A percentile compares a stretch with the other conserved stretches of the same genome.
Evolutionary conservation across 2,329 filamentous ascomycete genomes (phyloP).

Genomic region (Trichoderma pleuroti): DNA sequence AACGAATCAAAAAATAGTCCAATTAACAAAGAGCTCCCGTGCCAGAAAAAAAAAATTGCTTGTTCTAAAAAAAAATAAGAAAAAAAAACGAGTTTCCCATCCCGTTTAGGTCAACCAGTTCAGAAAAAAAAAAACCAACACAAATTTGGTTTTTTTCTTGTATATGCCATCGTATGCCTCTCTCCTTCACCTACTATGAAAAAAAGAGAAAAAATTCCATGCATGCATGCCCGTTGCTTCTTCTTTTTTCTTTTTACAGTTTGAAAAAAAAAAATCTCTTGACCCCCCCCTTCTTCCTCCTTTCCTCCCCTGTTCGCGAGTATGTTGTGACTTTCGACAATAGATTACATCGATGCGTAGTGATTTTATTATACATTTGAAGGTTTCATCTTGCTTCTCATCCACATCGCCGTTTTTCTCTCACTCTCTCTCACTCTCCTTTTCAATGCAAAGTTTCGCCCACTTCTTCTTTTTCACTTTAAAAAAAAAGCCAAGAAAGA

Average conservation of each 20-base stretch:
- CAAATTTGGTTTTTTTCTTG: background rate
- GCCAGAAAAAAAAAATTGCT: background rate
- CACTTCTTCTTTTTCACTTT: background rate
- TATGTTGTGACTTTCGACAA: constrained; percentile 18
- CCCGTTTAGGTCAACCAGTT: constrained; percentile 8
- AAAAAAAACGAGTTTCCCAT: constrained; percentile 12
- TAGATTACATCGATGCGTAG: constrained; percentile 20
- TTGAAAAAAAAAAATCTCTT: background rate
- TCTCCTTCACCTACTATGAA: background rate
- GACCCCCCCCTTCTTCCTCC: background rate
- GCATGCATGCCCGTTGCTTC: constrained; percentile 3
- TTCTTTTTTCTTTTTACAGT: background rate
- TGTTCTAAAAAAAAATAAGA: constrained; percentile 14
- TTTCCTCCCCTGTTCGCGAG: background rate
- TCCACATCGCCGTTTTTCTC: background rate
- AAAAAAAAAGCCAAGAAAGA: background rate
- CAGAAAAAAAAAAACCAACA: background rate
- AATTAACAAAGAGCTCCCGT: constrained; percentile 12
- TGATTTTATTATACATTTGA: constrained; percentile 19
- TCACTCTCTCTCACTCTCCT: background rate
- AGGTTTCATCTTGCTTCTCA: background rate
- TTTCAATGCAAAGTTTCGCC: background rate
- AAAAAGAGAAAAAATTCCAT: background rate
- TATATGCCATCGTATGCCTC: constrained; percentile 4
- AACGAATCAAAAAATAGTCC: constrained; percentile 13